A percentile compares a stretch with the other conserved stretches of the same genome.
Conservation (phyloP, 2,329 filamentous ascomycete genomes). For the Cladosporium sp. region DNA sequence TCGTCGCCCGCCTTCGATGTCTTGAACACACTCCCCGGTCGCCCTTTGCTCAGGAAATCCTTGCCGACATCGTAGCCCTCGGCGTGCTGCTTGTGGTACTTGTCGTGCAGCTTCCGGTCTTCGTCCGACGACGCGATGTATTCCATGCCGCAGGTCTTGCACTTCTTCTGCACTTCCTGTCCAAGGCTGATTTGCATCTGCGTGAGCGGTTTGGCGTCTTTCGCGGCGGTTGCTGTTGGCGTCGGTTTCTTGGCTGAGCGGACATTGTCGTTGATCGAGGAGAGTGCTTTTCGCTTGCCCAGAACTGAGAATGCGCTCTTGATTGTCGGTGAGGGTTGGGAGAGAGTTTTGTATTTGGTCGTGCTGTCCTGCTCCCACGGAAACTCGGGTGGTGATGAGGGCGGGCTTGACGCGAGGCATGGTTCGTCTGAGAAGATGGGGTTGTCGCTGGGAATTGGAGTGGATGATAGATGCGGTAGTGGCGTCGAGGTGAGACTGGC, state of each 20-base stretch:
- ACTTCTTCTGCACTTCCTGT: constrained; percentile 50
- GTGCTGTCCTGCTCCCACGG: constrained; percentile 29
- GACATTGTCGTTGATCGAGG: constrained; percentile 28
- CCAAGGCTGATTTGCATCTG: constrained; percentile 59
- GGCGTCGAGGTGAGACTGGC: not conserved
- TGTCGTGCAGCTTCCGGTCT: constrained; percentile 57
- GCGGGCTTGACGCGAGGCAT: constrained; percentile 39
- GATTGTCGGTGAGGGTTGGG: constrained; percentile 13
- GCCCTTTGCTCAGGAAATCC: constrained; percentile 44
- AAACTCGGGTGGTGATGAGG: constrained; percentile 46
- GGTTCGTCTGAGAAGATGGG: constrained; percentile 22
- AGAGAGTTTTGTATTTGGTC: not conserved
- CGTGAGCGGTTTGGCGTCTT: constrained; percentile 33
- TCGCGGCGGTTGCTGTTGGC: constrained; percentile 22
- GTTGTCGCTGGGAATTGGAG: constrained; percentile 18
- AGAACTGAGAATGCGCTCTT: constrained; percentile 29
- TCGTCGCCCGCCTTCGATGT: constrained; percentile 35
- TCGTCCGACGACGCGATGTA: constrained; percentile 57
- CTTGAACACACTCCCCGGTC: constrained; percentile 12
- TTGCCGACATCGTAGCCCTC: constrained; percentile 57
- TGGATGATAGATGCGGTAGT: constrained; percentile 14
- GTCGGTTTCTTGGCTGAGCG: constrained; percentile 22
- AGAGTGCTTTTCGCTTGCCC: constrained; percentile 26
- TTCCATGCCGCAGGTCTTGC: constrained; percentile 58
- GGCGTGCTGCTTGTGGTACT: constrained; percentile 57